phyloP scores from a whole-genome alignment of 192 early-diverging fungal species.

The Rhizoclosmatium globosum region DNA sequence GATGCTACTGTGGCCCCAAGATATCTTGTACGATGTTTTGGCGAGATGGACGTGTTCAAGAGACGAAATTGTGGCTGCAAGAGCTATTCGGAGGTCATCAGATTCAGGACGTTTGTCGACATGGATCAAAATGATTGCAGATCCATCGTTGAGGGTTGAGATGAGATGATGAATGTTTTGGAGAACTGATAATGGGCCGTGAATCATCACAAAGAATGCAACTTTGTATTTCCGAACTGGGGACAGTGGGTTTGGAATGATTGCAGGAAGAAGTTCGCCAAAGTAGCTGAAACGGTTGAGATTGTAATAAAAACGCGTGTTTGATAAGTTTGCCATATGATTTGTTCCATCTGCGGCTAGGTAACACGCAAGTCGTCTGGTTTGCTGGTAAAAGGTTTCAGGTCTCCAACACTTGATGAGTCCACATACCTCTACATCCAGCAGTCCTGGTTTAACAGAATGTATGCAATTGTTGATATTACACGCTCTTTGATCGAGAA shows the following conservation, averaged over 20 bases:
- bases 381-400: conserved; percentile 30
- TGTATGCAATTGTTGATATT: background rate
- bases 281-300: conserved; percentile 45
- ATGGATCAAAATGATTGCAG: conserved; percentile 55
- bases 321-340: conserved; percentile 40
- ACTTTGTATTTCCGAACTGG: conserved; percentile 41
- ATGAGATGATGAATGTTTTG: conserved; percentile 28
- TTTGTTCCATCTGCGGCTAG: conserved; percentile 50
- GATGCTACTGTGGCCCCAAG: conserved; percentile 58
- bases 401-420: background rate
- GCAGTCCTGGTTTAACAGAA: conserved; percentile 4
- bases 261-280: conserved; percentile 33
- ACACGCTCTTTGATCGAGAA: conserved; percentile 46
- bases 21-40: conserved; percentile 37
- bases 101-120: conserved; percentile 40
- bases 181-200: conserved; percentile 34
- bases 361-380: conserved; percentile 53
- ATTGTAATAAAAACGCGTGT: conserved; percentile 39
- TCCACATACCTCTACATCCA: conserved; percentile 16
- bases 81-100: background rate
- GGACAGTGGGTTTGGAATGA: background rate
- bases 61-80: conserved; percentile 34
- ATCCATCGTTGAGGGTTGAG: conserved; percentile 49
- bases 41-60: conserved; percentile 45
- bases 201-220: conserved; percentile 59